A percentile compares a stretch with the other conserved stretches of the same genome.
phyloP scores from a whole-genome alignment of 495 filamentous ascomycete genomes.

The Usnea hakonensis region DNA sequence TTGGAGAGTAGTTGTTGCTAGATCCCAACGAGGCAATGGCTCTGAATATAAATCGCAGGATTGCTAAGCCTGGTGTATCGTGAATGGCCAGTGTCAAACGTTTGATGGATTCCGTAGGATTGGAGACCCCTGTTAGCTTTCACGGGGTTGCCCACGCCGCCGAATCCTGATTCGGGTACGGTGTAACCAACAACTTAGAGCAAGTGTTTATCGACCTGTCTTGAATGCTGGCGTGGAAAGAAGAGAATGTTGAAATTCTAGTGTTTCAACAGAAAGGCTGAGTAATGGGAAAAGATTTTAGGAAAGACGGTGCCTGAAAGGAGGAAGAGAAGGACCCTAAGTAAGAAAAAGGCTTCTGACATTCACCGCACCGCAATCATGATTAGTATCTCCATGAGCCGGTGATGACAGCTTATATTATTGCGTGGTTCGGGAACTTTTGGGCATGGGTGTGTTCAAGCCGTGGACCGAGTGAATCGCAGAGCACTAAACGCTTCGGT shows the following conservation, averaged over 20 bases:
- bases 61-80: constrained; percentile 1
- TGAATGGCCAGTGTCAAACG: background rate
- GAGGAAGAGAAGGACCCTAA: background rate
- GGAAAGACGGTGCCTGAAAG: background rate
- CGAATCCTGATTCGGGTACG: constrained; percentile 2
- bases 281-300: background rate
- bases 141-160: constrained; percentile 3
- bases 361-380: constrained; percentile 7
- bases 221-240: background rate
- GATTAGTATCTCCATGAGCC: constrained; percentile 12
- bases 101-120: background rate
- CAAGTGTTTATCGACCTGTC: background rate
- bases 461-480: constrained; percentile 8
- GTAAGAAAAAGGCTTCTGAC: constrained; percentile 1
- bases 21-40: constrained; percentile 6
- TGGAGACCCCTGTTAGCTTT: background rate
- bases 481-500: constrained; percentile 3
- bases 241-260: background rate
- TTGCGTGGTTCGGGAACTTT: background rate
- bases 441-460: constrained; percentile 4
- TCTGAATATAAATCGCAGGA: constrained; percentile 6
- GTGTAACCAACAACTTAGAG: background rate
- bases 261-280: background rate
- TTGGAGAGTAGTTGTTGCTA: background rate
- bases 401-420: constrained; percentile 10